phyloP scores from a whole-genome alignment of 208 protist species.

The Leishmania braziliensis region DNA sequence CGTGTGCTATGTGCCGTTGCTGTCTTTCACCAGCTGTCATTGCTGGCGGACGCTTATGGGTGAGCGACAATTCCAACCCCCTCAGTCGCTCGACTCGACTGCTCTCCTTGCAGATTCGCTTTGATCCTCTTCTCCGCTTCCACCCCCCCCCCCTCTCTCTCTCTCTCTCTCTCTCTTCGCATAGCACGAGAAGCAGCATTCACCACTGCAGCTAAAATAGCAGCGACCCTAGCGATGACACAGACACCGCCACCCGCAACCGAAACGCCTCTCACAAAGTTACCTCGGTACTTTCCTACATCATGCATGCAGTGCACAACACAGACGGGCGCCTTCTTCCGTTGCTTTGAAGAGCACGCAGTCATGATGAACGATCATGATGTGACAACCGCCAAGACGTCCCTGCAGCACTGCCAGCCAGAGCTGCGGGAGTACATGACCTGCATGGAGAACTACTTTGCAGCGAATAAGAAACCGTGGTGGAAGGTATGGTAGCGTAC shows the following conservation, averaged over 20 bases:
- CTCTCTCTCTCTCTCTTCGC: neutral
- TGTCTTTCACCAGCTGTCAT: neutral
- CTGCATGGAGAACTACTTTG: conserved; percentile 73
- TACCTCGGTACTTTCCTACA: conserved; percentile 82
- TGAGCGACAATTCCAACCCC: neutral
- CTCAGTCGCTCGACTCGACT: neutral
- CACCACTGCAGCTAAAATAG: neutral
- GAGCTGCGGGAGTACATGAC: conserved; percentile 69
- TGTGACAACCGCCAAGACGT: conserved; percentile 48
- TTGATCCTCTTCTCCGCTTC: neutral
- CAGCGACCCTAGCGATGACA: conserved; percentile 1
- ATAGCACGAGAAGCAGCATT: neutral
- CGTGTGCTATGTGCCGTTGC: neutral
- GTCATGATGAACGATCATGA: conserved; percentile 67
- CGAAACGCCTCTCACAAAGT: conserved; percentile 31
- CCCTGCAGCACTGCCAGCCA: conserved; percentile 64
- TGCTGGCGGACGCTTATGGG: neutral
- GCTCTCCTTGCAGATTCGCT: neutral
- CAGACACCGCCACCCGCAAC: conserved; percentile 3
- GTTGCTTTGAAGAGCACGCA: conserved; percentile 76
- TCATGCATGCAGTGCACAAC: conserved; percentile 49
- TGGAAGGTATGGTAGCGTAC: conserved; percentile 50
- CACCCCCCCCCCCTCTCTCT: neutral
- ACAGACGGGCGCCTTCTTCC: conserved; percentile 63
- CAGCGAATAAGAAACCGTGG: conserved; percentile 30